phyloP scores from a whole-genome alignment of 805 yeast species.

The Spathaspora arborariae region DNA sequence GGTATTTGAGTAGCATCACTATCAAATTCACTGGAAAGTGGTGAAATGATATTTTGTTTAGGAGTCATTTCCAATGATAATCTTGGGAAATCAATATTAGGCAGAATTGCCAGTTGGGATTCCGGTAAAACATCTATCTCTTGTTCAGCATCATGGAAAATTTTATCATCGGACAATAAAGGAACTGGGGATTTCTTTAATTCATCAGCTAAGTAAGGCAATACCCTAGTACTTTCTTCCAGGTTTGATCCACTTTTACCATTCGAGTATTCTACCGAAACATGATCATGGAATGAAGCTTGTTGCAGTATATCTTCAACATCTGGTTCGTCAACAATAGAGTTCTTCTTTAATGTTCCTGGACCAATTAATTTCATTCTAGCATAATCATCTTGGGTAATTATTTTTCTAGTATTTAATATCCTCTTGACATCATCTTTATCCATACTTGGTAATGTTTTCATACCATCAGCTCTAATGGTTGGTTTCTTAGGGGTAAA shows the following conservation, averaged over 20 bases:
- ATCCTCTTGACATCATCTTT: constrained; percentile 41
- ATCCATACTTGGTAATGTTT: constrained; percentile 48
- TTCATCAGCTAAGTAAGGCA: constrained; percentile 40
- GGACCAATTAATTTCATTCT: constrained; percentile 28
- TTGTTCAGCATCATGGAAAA: constrained; percentile 16
- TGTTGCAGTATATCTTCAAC: constrained; percentile 28
- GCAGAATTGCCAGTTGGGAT: constrained; percentile 7
- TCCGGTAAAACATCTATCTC: constrained; percentile 22
- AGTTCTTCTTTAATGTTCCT: constrained; percentile 18
- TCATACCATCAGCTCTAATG: constrained; percentile 43
- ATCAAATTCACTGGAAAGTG: background rate
- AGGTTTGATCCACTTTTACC: background rate
- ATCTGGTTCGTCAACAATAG: constrained; percentile 23
- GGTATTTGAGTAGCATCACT: background rate
- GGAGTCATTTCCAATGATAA: background rate
- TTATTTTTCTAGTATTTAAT: constrained; percentile 32
- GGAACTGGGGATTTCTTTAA: constrained; percentile 27
- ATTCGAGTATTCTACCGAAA: constrained; percentile 6
- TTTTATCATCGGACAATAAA: constrained; percentile 25
- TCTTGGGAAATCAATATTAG: background rate
- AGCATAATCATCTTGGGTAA: constrained; percentile 39
- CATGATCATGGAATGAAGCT: constrained; percentile 29
- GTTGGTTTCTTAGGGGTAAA: constrained; percentile 22
- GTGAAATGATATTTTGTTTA: background rate
- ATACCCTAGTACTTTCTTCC: constrained; percentile 2